phyloP scores from a whole-genome alignment of 2,329 filamentous ascomycete genomes.

The Talaromyces rugulosus region DNA sequence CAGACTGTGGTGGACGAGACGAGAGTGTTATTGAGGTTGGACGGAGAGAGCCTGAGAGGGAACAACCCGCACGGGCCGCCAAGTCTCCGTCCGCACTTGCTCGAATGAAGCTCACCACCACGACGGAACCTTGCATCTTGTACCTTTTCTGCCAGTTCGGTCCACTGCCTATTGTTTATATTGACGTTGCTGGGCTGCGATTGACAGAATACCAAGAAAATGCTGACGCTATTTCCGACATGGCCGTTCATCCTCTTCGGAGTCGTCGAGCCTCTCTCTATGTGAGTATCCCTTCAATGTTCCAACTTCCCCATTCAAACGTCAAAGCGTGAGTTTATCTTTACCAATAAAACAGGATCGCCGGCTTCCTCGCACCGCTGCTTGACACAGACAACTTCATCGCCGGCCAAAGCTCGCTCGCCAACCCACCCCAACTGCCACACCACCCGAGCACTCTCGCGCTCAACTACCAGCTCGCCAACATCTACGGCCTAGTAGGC shows the following conservation, averaged over 20 bases:
- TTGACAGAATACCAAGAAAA: background rate
- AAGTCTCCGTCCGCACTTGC: background rate
- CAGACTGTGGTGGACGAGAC: background rate
- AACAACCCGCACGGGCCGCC: background rate
- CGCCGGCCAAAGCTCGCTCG: slow-evolving; percentile 53
- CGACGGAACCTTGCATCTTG: too few species aligned
- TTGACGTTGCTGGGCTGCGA: too few species aligned
- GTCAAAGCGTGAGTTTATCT: background rate
- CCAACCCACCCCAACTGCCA: slow-evolving; percentile 22
- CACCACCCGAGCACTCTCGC: slow-evolving; percentile 44
- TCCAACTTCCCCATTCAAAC: background rate
- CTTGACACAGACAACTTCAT: slow-evolving; percentile 60
- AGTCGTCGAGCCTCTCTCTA: slow-evolving; percentile 63
- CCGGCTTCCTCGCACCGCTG: slow-evolving; percentile 56
- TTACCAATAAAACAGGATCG: slow-evolving; percentile 44
- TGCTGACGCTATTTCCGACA: slow-evolving; percentile 52
- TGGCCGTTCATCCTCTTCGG: slow-evolving; percentile 65
- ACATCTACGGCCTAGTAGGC: slow-evolving; percentile 63
- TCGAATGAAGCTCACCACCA: background rate
- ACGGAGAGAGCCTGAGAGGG: background rate
- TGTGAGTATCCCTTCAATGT: slow-evolving; percentile 45
- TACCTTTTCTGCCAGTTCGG: too few species aligned
- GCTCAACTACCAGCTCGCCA: slow-evolving; percentile 65
- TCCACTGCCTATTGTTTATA: too few species aligned
- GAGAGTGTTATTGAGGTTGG: background rate